Evolutionary conservation across 2,329 filamentous ascomycete genomes (phyloP).

Genomic region (Verticillium tricorpus): DNA sequence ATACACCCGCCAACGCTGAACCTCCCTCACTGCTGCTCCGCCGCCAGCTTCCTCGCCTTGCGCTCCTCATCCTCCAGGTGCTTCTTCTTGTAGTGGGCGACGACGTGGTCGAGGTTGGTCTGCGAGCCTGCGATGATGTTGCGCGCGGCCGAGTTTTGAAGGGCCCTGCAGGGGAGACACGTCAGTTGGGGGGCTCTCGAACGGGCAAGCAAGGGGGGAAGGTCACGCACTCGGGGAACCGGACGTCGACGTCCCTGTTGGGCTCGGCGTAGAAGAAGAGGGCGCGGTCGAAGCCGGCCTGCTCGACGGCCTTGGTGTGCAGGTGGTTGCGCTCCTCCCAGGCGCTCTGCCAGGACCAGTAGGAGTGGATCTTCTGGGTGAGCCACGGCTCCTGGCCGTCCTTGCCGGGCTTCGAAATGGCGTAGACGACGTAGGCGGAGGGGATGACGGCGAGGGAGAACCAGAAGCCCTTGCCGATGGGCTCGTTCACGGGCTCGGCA

Average conservation of each 20-base stretch:
- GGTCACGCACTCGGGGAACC: constrained; percentile 51
- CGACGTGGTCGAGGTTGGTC: constrained; percentile 49
- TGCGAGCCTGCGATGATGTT: constrained; percentile 53
- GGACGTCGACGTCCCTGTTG: constrained; percentile 45
- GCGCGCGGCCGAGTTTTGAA: constrained; percentile 44
- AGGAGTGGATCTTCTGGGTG: constrained; percentile 40
- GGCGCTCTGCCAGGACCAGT: constrained; percentile 40
- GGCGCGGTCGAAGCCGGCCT: constrained; percentile 54
- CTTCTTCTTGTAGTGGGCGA: constrained; percentile 53
- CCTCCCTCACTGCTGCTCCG: constrained; percentile 7
- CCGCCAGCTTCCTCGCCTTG: constrained; percentile 39
- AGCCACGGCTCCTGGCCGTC: constrained; percentile 46
- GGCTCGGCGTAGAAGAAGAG: constrained; percentile 40
- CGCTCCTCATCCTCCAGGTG: constrained; percentile 51
- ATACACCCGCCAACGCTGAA: constrained; percentile 5
- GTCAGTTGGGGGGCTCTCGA: constrained; percentile 18
- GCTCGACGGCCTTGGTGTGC: constrained; percentile 47
- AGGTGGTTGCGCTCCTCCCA: constrained; percentile 50
- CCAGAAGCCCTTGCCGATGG: constrained; percentile 52
- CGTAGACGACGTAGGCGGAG: constrained; percentile 39
- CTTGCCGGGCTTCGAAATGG: constrained; percentile 40
- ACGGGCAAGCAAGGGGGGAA: not conserved
- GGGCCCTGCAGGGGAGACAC: constrained; percentile 30
- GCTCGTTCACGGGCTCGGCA: constrained; percentile 43
- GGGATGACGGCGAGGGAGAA: constrained; percentile 40